A percentile compares a stretch with the other conserved stretches of the same genome.
Conservation (phyloP, 2,329 filamentous ascomycete species). For the Penicillium sp. region DNA sequence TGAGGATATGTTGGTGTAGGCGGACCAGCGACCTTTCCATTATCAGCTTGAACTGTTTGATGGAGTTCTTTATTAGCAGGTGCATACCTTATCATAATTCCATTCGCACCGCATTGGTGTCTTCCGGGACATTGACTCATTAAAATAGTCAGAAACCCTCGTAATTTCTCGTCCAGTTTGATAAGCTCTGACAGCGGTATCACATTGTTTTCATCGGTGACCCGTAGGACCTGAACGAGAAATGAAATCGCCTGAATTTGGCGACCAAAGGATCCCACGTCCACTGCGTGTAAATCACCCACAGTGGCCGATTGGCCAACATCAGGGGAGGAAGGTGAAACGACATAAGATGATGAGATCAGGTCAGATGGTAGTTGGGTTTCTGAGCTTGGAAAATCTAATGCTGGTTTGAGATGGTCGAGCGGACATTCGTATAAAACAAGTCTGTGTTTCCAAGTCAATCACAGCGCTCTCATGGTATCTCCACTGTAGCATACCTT, state of each 20-base stretch:
- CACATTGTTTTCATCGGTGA: not conserved
- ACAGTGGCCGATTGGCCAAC: not conserved
- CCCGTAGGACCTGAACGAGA: not conserved
- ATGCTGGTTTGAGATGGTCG: not conserved
- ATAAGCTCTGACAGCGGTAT: not conserved
- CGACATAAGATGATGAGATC: not conserved
- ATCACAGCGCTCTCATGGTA: not conserved
- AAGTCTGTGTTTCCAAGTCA: not conserved
- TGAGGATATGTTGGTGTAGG: not conserved
- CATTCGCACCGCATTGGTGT: not conserved
- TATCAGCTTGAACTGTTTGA: not conserved
- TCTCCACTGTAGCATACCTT: not conserved
- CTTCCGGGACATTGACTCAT: not conserved
- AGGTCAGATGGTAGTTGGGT: not conserved
- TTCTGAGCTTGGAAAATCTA: not conserved
- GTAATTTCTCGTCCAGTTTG: not conserved
- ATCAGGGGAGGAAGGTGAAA: not conserved
- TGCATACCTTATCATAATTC: conserved; percentile 2
- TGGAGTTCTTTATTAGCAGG: not conserved
- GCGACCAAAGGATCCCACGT: conserved; percentile 4
- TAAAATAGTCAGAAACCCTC: not conserved
- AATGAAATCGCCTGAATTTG: not conserved
- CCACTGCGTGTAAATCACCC: not conserved
- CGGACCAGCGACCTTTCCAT: not conserved
- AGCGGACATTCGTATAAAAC: not conserved